Evolutionary conservation across 768 basidiomycete species (phyloP).

Genomic region (Naganishia vaughanmartiniae): DNA sequence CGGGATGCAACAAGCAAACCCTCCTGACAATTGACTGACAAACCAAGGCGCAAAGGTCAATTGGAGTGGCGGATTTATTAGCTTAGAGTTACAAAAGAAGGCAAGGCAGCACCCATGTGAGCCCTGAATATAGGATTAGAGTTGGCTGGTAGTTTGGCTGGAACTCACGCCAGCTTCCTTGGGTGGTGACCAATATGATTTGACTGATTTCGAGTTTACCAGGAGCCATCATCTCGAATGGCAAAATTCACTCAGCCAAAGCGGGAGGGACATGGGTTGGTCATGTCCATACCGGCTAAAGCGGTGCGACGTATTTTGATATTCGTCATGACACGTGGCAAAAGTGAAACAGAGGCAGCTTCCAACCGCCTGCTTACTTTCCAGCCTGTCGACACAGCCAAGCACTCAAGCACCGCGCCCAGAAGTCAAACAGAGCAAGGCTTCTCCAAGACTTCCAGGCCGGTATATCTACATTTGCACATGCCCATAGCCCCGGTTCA

Average conservation of each 20-base stretch:
- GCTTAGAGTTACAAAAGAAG: no score
- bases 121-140: no score
- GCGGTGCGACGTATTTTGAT: not conserved
- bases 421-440: no score
- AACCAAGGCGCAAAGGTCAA: not conserved
- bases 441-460: not conserved
- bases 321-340: not conserved
- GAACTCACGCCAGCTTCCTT: not conserved
- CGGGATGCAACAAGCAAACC: not conserved
- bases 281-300: not conserved
- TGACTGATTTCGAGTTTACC: not conserved
- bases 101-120: no score
- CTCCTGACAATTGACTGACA: no score
- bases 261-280: not conserved
- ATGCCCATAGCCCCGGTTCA: not conserved
- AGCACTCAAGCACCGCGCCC: not conserved
- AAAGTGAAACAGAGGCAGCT: conserved; percentile 8
- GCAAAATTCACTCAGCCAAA: not conserved
- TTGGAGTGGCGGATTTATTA: no score
- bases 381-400: not conserved
- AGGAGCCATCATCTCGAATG: not conserved
- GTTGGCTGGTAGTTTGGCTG: not conserved
- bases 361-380: not conserved
- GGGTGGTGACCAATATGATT: not conserved
- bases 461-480: not conserved